A percentile compares a stretch with the other conserved stretches of the same genome.
Conservation (phyloP, 768 basidiomycete species). For the Polyporus arcularius region DNA sequence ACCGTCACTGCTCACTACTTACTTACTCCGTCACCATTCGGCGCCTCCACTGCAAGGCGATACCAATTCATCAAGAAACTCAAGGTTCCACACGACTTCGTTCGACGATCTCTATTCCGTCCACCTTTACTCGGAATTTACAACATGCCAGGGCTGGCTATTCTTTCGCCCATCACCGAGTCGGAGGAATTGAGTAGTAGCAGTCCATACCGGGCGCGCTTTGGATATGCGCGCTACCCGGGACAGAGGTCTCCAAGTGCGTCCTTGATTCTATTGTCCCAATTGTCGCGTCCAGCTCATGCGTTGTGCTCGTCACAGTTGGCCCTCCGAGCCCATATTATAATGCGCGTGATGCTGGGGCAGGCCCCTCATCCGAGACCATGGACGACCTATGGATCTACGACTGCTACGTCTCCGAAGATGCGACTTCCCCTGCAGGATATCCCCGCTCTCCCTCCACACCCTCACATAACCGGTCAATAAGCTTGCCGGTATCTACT, state of each 20-base stretch:
- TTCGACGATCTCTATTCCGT: neutral
- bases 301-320: neutral
- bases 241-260: conserved; percentile 15
- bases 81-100: conserved; percentile 9
- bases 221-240: neutral
- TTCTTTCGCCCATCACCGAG: conserved; percentile 17
- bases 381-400: conserved; percentile 21
- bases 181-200: conserved; percentile 1
- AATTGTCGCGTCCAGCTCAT: neutral
- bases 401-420: conserved; percentile 19
- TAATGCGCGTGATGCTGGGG: conserved; percentile 7
- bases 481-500: conserved; percentile 13
- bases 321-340: neutral
- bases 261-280: neutral
- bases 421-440: conserved; percentile 10
- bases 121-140: neutral
- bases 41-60: too few relatives aligned
- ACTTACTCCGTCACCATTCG: too few relatives aligned
- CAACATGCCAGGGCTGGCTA: conserved; percentile 15
- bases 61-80: neutral
- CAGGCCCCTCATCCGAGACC: conserved; percentile 2
- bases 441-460: conserved; percentile 16
- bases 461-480: conserved; percentile 9
- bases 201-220: conserved; percentile 14
- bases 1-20: too few relatives aligned